Evolutionary conservation across 176 grass and related monocot species (phyloP), one percentile per base, ranked within the genome.

Genomic region (Musa troglodytarum): DNA sequence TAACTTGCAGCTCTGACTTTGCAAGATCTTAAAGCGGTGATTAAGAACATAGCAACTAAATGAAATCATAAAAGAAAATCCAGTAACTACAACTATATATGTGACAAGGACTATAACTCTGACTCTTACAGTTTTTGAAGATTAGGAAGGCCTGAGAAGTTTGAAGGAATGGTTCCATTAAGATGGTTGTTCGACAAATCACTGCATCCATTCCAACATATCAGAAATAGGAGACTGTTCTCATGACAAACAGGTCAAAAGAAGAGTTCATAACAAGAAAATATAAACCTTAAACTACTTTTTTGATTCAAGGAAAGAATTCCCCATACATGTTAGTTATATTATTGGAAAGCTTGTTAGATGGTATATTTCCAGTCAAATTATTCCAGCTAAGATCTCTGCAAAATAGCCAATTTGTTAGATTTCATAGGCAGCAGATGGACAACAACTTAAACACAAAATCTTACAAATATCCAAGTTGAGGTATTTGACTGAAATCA

Each of bases 331-430:
- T 89, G 26, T 79, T 92, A 58, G 90, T 92, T 74, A 92, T 84
- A 77, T 92, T 92, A 74, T 80, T 82, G 0, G 86, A 77, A 74
- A 84, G 67, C 72, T 67, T 80, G 26, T 54, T 81, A 29, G 76
- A 74, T 75, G 86, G 90, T 89, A 92, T 89, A 58, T 72, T 50
- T 82, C 90, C 90, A 11, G 10, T 82, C 64, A 89, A 88, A 63
- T 78, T 79, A 78, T 92, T 92, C 86, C 83, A 80, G 83, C 90
- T 89, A 84, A 92, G 79, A 84, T 92, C 90, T 80, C 86, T 92
- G 84, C 80, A 82, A 86, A 72, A 80, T 16, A 69, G 72, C 21
- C 61, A 82, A 72, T 53, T 49, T 52, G 68, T 80, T 34, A 72
- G 54, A 80, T 72, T 69, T 49, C 22, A 26, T 50, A 3, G 50